Evolutionary conservation across 805 yeast species (phyloP).

Genomic region (Candida patagonica): DNA sequence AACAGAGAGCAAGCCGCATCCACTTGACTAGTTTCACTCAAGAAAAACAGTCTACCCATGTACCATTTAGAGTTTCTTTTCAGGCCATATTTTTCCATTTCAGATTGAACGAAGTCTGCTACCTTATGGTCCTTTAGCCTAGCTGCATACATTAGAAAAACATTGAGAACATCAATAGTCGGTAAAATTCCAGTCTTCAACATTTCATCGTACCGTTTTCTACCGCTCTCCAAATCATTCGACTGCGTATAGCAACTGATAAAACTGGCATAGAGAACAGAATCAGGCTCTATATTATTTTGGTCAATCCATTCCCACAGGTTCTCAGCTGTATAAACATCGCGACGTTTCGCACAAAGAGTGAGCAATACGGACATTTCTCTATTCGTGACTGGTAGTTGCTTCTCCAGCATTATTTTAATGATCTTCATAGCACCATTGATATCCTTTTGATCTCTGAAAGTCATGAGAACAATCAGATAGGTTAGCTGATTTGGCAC

Average conservation of each 20-base stretch:
- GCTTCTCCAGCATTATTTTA: slow-evolving; percentile 16
- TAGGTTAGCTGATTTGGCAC: slow-evolving; percentile 26
- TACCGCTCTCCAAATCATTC: slow-evolving; percentile 25
- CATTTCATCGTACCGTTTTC: slow-evolving; percentile 25
- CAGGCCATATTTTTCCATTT: slow-evolving; percentile 16
- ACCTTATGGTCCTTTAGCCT: neutral
- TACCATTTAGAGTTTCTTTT: slow-evolving; percentile 18
- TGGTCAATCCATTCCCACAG: slow-evolving; percentile 22
- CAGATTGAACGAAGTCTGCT: neutral
- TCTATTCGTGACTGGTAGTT: slow-evolving; percentile 16
- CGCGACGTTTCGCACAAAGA: slow-evolving; percentile 23
- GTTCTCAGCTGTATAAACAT: slow-evolving; percentile 19
- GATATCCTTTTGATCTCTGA: slow-evolving; percentile 32
- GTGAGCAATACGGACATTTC: slow-evolving; percentile 21
- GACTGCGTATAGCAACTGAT: slow-evolving; percentile 25
- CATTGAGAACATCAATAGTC: slow-evolving; percentile 19
- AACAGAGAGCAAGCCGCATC: slow-evolving; percentile 29
- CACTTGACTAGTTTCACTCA: slow-evolving; percentile 27
- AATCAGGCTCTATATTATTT: slow-evolving; percentile 18
- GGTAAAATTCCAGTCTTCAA: slow-evolving; percentile 10
- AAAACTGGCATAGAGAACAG: slow-evolving; percentile 25
- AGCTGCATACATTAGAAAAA: slow-evolving; percentile 10
- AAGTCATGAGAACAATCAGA: slow-evolving; percentile 28
- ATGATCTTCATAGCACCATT: slow-evolving; percentile 25
- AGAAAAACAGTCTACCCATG: slow-evolving; percentile 23